Evolutionary conservation across 164 flowering plant genomes (phyloP).

Genomic region (Vitis vinifera): DNA sequence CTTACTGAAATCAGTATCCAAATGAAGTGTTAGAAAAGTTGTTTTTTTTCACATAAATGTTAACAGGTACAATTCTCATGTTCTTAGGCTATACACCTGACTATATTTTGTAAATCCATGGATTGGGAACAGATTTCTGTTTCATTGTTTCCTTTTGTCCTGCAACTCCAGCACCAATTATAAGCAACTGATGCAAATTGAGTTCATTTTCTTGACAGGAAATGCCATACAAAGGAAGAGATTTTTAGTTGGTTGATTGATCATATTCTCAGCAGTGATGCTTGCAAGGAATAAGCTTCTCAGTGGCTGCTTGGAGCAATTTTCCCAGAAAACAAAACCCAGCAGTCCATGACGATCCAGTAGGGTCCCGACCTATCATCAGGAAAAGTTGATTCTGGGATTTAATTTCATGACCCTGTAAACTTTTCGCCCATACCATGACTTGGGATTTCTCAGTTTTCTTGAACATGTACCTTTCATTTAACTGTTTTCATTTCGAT

Average conservation of each 20-base stretch:
- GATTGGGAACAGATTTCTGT: background rate
- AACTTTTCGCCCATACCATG: background rate
- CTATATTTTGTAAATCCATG: too few relatives aligned
- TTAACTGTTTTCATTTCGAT: background rate
- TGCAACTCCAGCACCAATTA: background rate
- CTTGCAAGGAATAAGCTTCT: constrained; percentile 4
- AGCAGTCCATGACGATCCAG: background rate
- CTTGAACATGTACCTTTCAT: background rate
- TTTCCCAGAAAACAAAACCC: background rate
- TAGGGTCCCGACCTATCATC: background rate
- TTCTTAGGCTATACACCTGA: too few relatives aligned
- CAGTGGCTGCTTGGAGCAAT: constrained; percentile 11
- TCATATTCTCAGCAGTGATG: constrained; percentile 7
- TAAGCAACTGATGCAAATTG: background rate
- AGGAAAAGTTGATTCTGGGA: constrained; percentile 3
- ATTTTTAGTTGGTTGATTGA: constrained; percentile 29
- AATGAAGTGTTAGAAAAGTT: too few relatives aligned
- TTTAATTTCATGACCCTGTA: background rate
- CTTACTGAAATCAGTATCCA: too few relatives aligned
- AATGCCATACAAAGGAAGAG: constrained; percentile 68
- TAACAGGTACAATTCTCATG: too few relatives aligned
- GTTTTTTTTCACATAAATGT: too few relatives aligned
- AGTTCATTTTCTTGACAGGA: constrained; percentile 47
- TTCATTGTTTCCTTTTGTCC: background rate
- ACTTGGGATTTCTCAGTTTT: background rate